Evolutionary conservation across 495 filamentous ascomycete species (phyloP).

Genomic region (Pyronema omphalodes): DNA sequence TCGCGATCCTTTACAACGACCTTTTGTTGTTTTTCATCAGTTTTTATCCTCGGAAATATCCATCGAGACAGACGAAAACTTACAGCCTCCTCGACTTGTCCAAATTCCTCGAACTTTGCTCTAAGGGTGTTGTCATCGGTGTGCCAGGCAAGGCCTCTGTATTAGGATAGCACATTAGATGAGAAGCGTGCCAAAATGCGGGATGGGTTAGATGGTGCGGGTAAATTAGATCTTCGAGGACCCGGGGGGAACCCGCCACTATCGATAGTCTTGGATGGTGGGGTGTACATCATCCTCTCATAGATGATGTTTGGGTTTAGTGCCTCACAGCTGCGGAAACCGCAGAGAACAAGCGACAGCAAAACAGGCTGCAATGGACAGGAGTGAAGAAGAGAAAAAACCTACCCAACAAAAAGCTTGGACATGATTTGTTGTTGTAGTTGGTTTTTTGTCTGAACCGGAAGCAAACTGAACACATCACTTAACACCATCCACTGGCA

Average conservation of each 20-base stretch:
- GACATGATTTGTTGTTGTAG: slow-evolving; percentile 40
- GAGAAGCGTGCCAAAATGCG: neutral
- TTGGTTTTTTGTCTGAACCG: slow-evolving; percentile 10
- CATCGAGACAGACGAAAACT: slow-evolving; percentile 24
- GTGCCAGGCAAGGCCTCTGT: slow-evolving; percentile 95
- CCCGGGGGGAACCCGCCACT: no score
- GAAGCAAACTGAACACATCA: slow-evolving; percentile 25
- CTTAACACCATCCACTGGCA: slow-evolving; percentile 23
- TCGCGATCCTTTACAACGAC: slow-evolving; percentile 96
- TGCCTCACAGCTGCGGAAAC: no score
- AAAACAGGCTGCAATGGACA: no score
- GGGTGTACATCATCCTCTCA: no score
- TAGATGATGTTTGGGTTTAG: no score
- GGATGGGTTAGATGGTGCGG: no score
- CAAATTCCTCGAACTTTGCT: slow-evolving; percentile 77
- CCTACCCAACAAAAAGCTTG: slow-evolving; percentile 84
- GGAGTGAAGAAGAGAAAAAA: slow-evolving; percentile 4
- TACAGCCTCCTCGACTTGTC: slow-evolving; percentile 82
- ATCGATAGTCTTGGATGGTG: no score
- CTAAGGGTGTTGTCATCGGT: slow-evolving; percentile 71
- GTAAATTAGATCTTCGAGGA: no score
- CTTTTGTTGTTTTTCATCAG: slow-evolving; percentile 29
- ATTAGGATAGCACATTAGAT: neutral
- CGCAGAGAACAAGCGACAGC: no score
- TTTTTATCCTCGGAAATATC: neutral